Percentiles rank a stretch among this genome's conserved stretches.
phyloP scores from a whole-genome alignment of 306 rosid species.

The Lathyrus aphaca region DNA sequence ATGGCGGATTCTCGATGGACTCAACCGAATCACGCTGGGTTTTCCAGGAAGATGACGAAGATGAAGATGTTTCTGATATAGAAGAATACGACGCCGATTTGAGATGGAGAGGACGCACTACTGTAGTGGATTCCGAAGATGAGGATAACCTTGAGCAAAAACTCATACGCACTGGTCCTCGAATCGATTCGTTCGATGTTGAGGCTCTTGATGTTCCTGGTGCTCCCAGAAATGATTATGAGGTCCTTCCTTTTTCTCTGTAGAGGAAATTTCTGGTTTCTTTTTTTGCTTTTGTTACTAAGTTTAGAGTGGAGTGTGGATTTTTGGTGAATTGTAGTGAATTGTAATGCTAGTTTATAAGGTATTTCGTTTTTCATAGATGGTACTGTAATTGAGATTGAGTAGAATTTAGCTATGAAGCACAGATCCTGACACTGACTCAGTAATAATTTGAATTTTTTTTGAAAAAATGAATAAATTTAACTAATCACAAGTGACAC shows the following conservation, averaged over 20 bases:
- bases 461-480: no score
- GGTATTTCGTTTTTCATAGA: not conserved
- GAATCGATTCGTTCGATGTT: slow-evolving; percentile 92
- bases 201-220: slow-evolving; percentile 98
- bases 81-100: slow-evolving; percentile 43
- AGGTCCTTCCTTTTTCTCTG: slow-evolving; percentile 44
- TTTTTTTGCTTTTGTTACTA: slow-evolving; percentile 13
- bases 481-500: no score
- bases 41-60: slow-evolving; percentile 51
- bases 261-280: not conserved
- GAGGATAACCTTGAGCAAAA: slow-evolving; percentile 84
- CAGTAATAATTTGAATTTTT: no score
- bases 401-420: not conserved
- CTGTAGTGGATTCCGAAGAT: slow-evolving; percentile 69
- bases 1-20: slow-evolving; percentile 49
- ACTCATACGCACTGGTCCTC: slow-evolving; percentile 92
- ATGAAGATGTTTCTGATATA: slow-evolving; percentile 44
- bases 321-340: not conserved
- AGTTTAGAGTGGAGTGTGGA: not conserved
- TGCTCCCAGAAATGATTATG: slow-evolving; percentile 68
- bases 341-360: not conserved
- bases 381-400: not conserved
- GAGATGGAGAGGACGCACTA: slow-evolving; percentile 15
- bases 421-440: no score
- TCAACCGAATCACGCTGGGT: slow-evolving; percentile 58